A percentile compares a stretch with the other conserved stretches of the same genome.
Conservation (phyloP, 2,329 filamentous ascomycete species). For the Gremmenia infestans region DNA sequence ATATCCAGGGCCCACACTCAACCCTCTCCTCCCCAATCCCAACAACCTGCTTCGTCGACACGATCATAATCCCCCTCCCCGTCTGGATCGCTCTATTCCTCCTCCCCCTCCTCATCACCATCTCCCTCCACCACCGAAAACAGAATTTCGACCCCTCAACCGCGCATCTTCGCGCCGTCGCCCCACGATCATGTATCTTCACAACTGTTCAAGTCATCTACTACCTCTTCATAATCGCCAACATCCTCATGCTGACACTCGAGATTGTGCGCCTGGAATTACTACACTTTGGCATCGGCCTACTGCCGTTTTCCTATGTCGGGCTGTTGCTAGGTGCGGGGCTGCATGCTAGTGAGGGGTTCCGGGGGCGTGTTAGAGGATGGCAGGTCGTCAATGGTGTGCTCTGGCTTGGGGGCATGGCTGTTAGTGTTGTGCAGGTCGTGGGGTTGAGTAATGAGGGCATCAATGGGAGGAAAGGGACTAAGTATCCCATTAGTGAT, state of each 20-base stretch:
- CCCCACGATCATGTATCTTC: conserved; percentile 12
- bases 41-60: conserved; percentile 35
- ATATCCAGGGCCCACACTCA: conserved; percentile 29
- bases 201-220: conserved; percentile 22
- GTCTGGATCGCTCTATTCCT: conserved; percentile 30
- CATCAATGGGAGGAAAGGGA: conserved; percentile 22
- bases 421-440: conserved; percentile 28
- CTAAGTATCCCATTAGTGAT: conserved; percentile 31
- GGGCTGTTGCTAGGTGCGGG: conserved; percentile 25
- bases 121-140: conserved; percentile 17
- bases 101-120: conserved; percentile 23
- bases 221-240: conserved; percentile 29
- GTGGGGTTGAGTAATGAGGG: conserved; percentile 29
- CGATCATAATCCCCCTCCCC: conserved; percentile 33
- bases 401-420: conserved; percentile 29
- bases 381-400: conserved; percentile 27
- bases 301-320: conserved; percentile 33
- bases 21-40: conserved; percentile 30
- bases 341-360: conserved; percentile 25
- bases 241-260: conserved; percentile 31
- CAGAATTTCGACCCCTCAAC: conserved; percentile 22
- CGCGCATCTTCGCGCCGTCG: conserved; percentile 13
- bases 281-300: conserved; percentile 29
- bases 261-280: conserved; percentile 32
- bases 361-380: conserved; percentile 16